These are phyloP conservation scores for Macrophomina phaseolina DNA, from an alignment of 2,329 filamentous ascomycete species.

Conservation along the genomic window DNA sequence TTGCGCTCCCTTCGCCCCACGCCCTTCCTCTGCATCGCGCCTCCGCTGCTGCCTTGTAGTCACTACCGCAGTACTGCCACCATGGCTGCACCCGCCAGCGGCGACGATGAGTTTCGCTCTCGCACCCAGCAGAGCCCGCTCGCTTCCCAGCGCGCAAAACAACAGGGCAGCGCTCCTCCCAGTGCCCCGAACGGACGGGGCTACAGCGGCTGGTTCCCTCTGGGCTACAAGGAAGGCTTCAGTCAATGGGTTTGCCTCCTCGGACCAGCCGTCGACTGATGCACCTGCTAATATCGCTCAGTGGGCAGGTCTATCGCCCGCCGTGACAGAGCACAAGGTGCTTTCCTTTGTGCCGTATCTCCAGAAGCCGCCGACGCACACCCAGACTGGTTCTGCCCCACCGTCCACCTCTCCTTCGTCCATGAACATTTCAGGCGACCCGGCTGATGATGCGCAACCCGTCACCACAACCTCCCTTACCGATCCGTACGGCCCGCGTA, in stretches of 20 bases:
- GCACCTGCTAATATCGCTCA: conserved; percentile 42
- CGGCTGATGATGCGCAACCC: conserved; percentile 45
- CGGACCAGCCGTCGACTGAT: not conserved
- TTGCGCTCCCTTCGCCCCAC: not conserved
- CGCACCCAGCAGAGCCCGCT: conserved; percentile 52
- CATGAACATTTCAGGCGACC: conserved; percentile 46
- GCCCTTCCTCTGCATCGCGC: not conserved
- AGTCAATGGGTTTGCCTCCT: conserved; percentile 79
- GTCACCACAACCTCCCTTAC: conserved; percentile 53
- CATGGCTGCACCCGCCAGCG: conserved; percentile 17
- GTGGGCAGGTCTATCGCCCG: conserved; percentile 87
- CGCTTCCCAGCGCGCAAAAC: conserved; percentile 54
- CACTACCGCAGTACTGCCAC: conserved; percentile 14
- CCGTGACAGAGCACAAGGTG: conserved; percentile 84
- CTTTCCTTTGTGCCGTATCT: conserved; percentile 86
- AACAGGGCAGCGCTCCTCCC: conserved; percentile 38
- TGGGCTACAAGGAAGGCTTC: conserved; percentile 90
- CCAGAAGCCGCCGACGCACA: conserved; percentile 71
- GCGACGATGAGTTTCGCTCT: conserved; percentile 24
- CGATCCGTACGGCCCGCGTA: conserved; percentile 83
- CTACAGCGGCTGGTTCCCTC: conserved; percentile 69
- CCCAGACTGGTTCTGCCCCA: conserved; percentile 64
- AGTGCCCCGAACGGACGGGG: conserved; percentile 40
- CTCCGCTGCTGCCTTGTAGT: not conserved
- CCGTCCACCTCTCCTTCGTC: conserved; percentile 50